Evolutionary conservation across 1,139 yeast species (phyloP).

Genomic region (Yamadazyma mexicana): DNA sequence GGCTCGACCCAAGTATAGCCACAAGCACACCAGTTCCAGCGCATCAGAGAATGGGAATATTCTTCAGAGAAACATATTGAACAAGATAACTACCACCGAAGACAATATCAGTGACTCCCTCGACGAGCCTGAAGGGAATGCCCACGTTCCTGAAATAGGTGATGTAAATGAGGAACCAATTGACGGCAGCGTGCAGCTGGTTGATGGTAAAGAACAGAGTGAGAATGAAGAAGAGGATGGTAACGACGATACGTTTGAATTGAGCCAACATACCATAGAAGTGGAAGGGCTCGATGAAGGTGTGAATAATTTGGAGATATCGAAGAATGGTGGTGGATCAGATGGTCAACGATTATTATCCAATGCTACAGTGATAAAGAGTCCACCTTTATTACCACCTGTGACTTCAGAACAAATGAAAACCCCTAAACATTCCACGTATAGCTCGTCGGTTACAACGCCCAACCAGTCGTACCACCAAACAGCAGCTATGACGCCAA

Average conservation of each 20-base stretch:
- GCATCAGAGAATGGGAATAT: slow-evolving; percentile 13
- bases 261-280: slow-evolving; percentile 6
- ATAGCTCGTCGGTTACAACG: slow-evolving; percentile 16
- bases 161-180: no score
- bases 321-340: neutral
- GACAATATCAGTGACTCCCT: slow-evolving; percentile 2
- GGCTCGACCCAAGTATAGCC: neutral
- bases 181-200: no score
- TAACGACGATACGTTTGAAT: slow-evolving; percentile 10
- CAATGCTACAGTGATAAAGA: slow-evolving; percentile 26
- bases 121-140: neutral
- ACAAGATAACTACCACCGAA: slow-evolving; percentile 35
- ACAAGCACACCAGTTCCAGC: slow-evolving; percentile 8
- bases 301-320: neutral
- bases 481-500: slow-evolving; percentile 39
- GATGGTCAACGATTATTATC: slow-evolving; percentile 15
- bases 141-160: neutral
- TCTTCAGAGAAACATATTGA: slow-evolving; percentile 26
- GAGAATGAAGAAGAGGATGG: slow-evolving; percentile 6
- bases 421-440: slow-evolving; percentile 14
- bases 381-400: slow-evolving; percentile 20
- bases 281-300: neutral
- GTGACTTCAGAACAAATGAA: slow-evolving; percentile 1
- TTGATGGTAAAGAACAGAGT: neutral
- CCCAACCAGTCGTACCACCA: slow-evolving; percentile 23